Evolutionary conservation across 306 rosid species (phyloP), one percentile per base, ranked within the genome.

Genomic region (Vigna mungo): DNA sequence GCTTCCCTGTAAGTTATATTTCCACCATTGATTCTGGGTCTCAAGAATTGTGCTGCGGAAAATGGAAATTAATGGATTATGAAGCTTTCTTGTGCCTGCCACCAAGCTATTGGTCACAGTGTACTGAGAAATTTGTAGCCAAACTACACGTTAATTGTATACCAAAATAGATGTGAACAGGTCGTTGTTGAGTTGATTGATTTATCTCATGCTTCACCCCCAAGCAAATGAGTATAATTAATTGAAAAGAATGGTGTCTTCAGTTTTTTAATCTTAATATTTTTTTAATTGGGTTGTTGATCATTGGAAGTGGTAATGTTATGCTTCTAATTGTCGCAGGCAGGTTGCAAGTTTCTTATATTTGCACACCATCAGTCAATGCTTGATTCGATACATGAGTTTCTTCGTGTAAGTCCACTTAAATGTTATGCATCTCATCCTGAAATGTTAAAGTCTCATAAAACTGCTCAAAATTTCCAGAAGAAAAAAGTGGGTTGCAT

Each of bases 311-410:
- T 76, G 27, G 37, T 72, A 65, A 60, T 64, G 61, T 44, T 73
- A 59, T 66, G 51, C 34, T 46, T 76, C 54, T 71, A 56, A 71
- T 84, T 67, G 65, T 80, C 84, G 82, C 87, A 94, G 97, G 98
- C 97, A 78, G 96, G 97, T 78, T 92, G 97, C 88, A 95, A 95
- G 90, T 95, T 95, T 85, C 93, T 95, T 66, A 87, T 95, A 78
- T 95, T 95, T 87, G 98, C 98, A 48, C 93, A 92, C 73, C 98
- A 92, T 87, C 96, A 82, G 72, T 83, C 97, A 76, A 90, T 95
- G 98, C 73, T 95, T 61, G 97, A 90, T 59, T 82, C 97, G 15
- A 87, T 92, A 80, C 82, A 95, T 70, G 89, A 92, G 83, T 95
- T 89, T 83, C 94, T 94, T 88, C 84, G 85, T 74, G 97, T 92